Conservation (phyloP, 495 filamentous ascomycete genomes). For the Podospora bellae-mahoneyi region DNA sequence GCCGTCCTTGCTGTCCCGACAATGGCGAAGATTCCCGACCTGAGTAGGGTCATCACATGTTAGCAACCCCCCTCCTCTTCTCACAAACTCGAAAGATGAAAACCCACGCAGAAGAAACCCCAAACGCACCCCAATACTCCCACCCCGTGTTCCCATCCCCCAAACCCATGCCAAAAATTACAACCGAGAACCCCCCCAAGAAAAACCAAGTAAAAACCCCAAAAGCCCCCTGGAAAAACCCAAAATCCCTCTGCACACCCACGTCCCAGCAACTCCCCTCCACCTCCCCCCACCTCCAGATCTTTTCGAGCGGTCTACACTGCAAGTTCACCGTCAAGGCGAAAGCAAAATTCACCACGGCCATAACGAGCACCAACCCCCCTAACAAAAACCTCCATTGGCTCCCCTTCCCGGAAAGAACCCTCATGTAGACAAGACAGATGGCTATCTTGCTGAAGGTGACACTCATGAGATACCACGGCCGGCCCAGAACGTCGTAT, state of each 20-base stretch:
- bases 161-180: neutral
- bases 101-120: constrained; percentile 31
- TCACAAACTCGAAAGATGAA: neutral
- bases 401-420: constrained; percentile 22
- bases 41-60: constrained; percentile 8
- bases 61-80: neutral
- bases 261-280: constrained; percentile 32
- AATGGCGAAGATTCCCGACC: constrained; percentile 34
- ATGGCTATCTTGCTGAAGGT: constrained; percentile 39
- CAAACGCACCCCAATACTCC: constrained; percentile 34
- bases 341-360: constrained; percentile 34
- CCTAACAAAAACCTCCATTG: constrained; percentile 34
- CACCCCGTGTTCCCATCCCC: constrained; percentile 25
- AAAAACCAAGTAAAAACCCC: constrained; percentile 38
- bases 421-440: constrained; percentile 33
- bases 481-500: constrained; percentile 36
- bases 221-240: constrained; percentile 39
- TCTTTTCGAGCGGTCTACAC: constrained; percentile 38
- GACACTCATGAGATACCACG: constrained; percentile 38
- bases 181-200: constrained; percentile 29
- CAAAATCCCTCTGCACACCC: constrained; percentile 36
- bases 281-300: constrained; percentile 32
- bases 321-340: constrained; percentile 34
- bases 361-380: constrained; percentile 32
- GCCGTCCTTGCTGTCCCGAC: constrained; percentile 35